These are phyloP conservation scores for Clonostachys solani DNA, from an alignment of 2,329 filamentous ascomycete genomes.

Conservation along the genomic window DNA sequence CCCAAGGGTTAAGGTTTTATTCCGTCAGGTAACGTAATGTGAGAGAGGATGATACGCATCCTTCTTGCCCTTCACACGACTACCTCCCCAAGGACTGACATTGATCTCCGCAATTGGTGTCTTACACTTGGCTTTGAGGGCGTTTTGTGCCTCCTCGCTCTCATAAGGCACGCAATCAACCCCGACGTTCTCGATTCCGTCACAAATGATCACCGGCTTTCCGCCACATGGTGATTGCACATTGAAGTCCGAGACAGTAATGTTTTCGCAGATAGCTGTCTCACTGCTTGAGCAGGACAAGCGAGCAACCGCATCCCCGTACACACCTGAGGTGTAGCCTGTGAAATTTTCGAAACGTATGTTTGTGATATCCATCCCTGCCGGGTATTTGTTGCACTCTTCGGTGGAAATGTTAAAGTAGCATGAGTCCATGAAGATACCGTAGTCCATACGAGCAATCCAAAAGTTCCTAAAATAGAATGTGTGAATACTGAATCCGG, in stretches of 20 bases:
- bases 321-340: slow-evolving; percentile 50
- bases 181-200: slow-evolving; percentile 32
- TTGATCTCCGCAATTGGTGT: background rate
- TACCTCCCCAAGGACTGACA: background rate
- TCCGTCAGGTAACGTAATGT: background rate
- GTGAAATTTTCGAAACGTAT: slow-evolving; percentile 55
- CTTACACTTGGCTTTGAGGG: background rate
- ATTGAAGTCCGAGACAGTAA: slow-evolving; percentile 49
- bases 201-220: slow-evolving; percentile 41
- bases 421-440: slow-evolving; percentile 56
- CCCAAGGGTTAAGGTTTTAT: no score
- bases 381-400: slow-evolving; percentile 48
- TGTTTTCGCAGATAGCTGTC: slow-evolving; percentile 49
- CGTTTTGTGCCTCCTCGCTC: background rate
- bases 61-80: background rate
- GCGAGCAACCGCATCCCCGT: slow-evolving; percentile 48
- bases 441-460: slow-evolving; percentile 52
- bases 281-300: slow-evolving; percentile 49
- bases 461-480: slow-evolving; percentile 40
- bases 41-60: background rate
- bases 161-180: slow-evolving; percentile 19
- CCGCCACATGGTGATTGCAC: slow-evolving; percentile 43
- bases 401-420: slow-evolving; percentile 52
- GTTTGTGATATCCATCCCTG: slow-evolving; percentile 53
- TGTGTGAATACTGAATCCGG: no score